These are phyloP conservation scores for Aspergillus saccharolyticus DNA, from an alignment of 495 filamentous ascomycete species.

Conservation along the genomic window DNA sequence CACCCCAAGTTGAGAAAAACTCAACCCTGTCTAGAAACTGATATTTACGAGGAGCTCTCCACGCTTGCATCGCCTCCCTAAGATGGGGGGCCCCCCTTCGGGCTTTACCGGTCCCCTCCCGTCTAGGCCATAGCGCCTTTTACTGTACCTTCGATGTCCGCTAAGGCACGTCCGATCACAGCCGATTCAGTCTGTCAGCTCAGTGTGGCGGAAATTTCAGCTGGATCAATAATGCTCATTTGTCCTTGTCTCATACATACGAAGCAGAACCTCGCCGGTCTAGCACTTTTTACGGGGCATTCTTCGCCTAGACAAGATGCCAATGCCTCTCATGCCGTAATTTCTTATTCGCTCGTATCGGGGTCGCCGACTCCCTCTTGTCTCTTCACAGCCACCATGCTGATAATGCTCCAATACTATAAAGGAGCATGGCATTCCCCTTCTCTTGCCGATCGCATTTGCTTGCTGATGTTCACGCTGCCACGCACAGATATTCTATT, in stretches of 20 bases:
- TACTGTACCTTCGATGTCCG: neutral
- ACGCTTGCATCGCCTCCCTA: neutral
- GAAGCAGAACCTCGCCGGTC: neutral
- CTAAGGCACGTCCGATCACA: constrained; percentile 1
- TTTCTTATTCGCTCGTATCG: neutral
- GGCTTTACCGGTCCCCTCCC: neutral
- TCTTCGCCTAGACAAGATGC: constrained; percentile 2
- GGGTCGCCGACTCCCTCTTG: constrained; percentile 1
- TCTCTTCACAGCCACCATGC: neutral
- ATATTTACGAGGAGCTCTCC: neutral
- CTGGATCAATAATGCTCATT: neutral
- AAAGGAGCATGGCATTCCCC: neutral
- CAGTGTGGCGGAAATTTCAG: neutral
- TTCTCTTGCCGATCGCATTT: neutral
- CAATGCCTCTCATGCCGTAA: neutral
- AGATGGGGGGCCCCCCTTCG: neutral
- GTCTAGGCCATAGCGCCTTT: neutral
- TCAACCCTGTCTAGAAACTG: neutral
- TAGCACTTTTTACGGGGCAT: neutral
- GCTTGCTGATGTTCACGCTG: neutral
- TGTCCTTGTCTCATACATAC: constrained; percentile 2
- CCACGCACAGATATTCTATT: neutral
- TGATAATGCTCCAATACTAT: neutral
- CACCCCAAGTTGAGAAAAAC: neutral
- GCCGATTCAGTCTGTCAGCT: neutral